Evolutionary conservation across 1,139 yeast species (phyloP), one percentile per base, ranked within the genome.

Genomic region (Arxiozyma slooffiae): DNA sequence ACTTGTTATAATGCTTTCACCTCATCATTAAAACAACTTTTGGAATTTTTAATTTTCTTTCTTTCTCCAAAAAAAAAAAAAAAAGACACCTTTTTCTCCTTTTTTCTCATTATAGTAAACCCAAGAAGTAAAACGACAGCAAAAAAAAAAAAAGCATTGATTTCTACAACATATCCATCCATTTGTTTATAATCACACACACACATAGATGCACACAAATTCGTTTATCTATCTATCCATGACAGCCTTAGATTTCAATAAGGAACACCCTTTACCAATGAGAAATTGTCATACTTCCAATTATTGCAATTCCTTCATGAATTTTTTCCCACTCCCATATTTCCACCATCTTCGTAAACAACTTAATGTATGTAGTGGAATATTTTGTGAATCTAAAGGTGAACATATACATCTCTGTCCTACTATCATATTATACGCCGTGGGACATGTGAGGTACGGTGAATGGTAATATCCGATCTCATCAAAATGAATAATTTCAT

Each of bases 311-410:
- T 48, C 50, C 59, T 62, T 54, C 45, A 70, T 46, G 53, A 71
- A 71, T 1, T 54, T 60, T 51, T 72, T 72, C 1, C 75, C 75
- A 18, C 73, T 61, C 0, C 94, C 92, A 57, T 76, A 75, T 58
- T 78, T 77, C 96, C 96, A 88, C 96, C 96, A 89, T 57, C 83
- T 72, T 36, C 85, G 78, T 52, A 89, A 68, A 67, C 97, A 89
- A 57, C 95, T 85, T 59, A 77, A 80, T 0, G 76, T 71, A 50
- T 72, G 69, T 16, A 80, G 72, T 62, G 88, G 95, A 44, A 85
- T 75, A 16, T 77, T 73, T 4, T 68, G 63, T n/a, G 71, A 72
- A n/a, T 71, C 75, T 6, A 70, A 71, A 0, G 68, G 67, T 21
- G 75, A 74, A 66, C 96, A 88, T 6, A 84, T 68, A 62, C 98